Evolutionary conservation across 1,139 yeast genomes (phyloP), one percentile per base, ranked within the genome.

Genomic region (Zhuliangozyma parablackwelliae): DNA sequence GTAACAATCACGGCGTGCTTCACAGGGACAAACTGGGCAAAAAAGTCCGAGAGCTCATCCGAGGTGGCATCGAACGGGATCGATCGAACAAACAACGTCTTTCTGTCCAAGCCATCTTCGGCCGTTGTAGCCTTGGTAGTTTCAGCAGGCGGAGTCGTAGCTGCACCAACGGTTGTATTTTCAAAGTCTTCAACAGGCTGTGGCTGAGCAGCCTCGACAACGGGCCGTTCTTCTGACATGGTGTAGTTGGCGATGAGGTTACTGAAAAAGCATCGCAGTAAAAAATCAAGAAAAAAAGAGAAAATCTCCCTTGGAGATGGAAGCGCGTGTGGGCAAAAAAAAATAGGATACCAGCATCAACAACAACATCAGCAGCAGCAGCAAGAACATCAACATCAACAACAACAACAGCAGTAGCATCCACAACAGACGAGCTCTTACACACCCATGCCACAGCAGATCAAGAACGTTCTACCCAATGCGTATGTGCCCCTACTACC

Each of bases 1-100:
- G 73, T 84, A 21, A 94, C 98, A 35, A 92, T 77, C 35, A 89
- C 94, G 4, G 97, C 96, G 61, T 92, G 98, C 61, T 84, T 89
- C 10, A 92, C 95, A 5, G 98, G 98, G 1, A 88, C 94, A 60
- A 89, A 83, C 46, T 88, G 88, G 1, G 97, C 84, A 55, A 92
- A 92, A 62, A 73, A 88, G 49, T 83, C 86, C 1, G 92, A 75
- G 35, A 89, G 70, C 50, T 88, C 82, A 41, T 88, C 96, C 21
- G 82, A 78, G 1, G 94, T 83, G 6, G 90, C 95, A 36, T 78
- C 83, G 43, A 72, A 68, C 1, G 97, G 97, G 36, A 92, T 69
- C 5, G 89, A 74, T 44, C 97, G 75, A 26, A 92, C 94, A 57
- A 90, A 92, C 29, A 92, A 69, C 3, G 92, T 83, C 54, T 76